Evolutionary conservation across 1,284 basidiomycete species (phyloP).

Genomic region (Xerocomus nothofagi): DNA sequence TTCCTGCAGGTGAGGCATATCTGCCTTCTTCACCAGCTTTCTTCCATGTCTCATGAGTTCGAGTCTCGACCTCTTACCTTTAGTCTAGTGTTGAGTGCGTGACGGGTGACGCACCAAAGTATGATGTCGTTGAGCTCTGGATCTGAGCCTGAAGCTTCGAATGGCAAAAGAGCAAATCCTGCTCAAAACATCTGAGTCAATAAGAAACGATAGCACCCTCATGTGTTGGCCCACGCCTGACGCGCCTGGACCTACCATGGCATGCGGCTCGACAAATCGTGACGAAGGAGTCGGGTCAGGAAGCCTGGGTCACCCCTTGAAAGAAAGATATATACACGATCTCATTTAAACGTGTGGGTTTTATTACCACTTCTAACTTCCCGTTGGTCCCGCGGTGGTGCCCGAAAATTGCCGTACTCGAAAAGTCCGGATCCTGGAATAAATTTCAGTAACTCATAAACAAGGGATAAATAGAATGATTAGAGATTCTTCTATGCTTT

Average conservation of each 20-base stretch:
- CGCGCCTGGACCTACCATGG: constrained; percentile 9
- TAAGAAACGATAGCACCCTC: background rate
- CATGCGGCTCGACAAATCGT: constrained; percentile 4
- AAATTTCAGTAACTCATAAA: constrained; percentile 14
- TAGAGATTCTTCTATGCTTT: background rate
- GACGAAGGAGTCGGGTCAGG: background rate
- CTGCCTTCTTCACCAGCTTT: constrained; percentile 10
- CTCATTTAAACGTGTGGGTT: constrained; percentile 65
- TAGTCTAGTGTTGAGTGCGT: background rate
- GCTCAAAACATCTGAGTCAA: constrained; percentile 23
- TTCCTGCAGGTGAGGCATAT: constrained; percentile 22
- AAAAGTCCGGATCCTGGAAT: constrained; percentile 37
- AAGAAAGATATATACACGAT: constrained; percentile 15
- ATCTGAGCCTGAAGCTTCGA: constrained; percentile 11
- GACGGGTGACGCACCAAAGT: background rate
- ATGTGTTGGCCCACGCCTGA: constrained; percentile 11
- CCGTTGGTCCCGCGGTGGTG: constrained; percentile 65
- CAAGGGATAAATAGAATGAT: background rate
- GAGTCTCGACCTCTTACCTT: constrained; percentile 14
- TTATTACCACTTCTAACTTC: constrained; percentile 71
- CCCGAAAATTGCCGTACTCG: constrained; percentile 62
- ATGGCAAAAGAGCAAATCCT: constrained; percentile 24
- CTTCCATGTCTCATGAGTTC: constrained; percentile 1
- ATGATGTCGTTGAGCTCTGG: background rate
- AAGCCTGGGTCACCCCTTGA: constrained; percentile 4